A percentile compares a stretch with the other conserved stretches of the same genome.
Conservation (phyloP, 2,329 filamentous ascomycete genomes). For the Botrytis squamosa region DNA sequence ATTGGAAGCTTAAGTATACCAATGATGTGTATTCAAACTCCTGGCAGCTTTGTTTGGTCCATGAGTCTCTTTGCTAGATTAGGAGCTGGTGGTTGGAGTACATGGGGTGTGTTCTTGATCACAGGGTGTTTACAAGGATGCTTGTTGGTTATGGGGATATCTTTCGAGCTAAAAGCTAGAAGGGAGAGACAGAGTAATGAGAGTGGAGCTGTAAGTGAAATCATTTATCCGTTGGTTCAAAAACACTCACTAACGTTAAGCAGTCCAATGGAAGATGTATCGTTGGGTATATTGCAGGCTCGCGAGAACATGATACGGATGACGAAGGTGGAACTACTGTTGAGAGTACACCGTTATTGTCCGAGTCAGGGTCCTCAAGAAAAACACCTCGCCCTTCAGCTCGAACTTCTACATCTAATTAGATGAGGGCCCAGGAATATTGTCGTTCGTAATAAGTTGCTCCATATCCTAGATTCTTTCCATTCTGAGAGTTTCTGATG, state of each 20-base stretch:
- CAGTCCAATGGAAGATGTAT: slow-evolving; percentile 24
- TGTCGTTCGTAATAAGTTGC: neutral
- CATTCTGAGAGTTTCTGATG: neutral
- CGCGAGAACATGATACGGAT: slow-evolving; percentile 23
- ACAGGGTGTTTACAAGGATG: slow-evolving; percentile 83
- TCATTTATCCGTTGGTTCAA: neutral
- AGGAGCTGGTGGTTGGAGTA: slow-evolving; percentile 85
- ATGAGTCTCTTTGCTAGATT: slow-evolving; percentile 77
- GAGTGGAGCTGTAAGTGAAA: slow-evolving; percentile 23
- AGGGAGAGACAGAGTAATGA: slow-evolving; percentile 25
- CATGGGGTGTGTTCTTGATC: slow-evolving; percentile 88
- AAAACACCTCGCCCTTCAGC: neutral
- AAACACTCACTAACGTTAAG: slow-evolving; percentile 15
- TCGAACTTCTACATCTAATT: slow-evolving; percentile 10
- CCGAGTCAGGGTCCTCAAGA: slow-evolving; percentile 13
- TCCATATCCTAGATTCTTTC: neutral
- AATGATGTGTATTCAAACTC: slow-evolving; percentile 98
- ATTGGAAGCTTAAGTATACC: slow-evolving; percentile 90
- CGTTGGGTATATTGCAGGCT: slow-evolving; percentile 24
- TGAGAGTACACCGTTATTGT: slow-evolving; percentile 22
- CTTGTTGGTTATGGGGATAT: slow-evolving; percentile 75
- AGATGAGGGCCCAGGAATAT: neutral
- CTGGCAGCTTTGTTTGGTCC: slow-evolving; percentile 87
- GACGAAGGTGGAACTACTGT: slow-evolving; percentile 26
- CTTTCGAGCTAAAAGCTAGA: slow-evolving; percentile 58